phyloP scores from a whole-genome alignment of 148 eudicot species.

The Rhododendron ferrugineum region DNA sequence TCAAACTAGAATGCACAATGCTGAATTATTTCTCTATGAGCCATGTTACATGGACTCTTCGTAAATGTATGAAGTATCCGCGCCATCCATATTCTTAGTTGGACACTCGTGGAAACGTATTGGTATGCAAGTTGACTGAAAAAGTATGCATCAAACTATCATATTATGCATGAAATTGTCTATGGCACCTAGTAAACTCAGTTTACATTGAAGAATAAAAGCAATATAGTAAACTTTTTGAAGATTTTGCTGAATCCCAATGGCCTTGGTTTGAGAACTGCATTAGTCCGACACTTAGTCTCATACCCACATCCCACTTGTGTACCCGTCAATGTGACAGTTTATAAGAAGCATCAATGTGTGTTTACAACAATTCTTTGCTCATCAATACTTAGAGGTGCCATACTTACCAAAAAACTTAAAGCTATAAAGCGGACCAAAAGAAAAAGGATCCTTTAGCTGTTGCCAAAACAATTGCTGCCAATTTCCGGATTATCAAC shows the following conservation, averaged over 20 bases:
- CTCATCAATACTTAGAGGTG: not conserved
- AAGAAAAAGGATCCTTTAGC: not conserved
- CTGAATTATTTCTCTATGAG: not conserved
- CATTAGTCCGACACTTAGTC: not conserved
- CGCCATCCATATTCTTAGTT: not conserved
- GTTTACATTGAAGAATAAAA: not conserved
- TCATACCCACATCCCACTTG: not conserved
- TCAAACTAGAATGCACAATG: constrained; percentile 9
- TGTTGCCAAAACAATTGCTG: not conserved
- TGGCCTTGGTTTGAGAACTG: not conserved
- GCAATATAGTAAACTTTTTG: not conserved
- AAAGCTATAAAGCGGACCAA: not conserved
- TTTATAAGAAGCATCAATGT: not conserved
- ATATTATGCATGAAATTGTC: not conserved
- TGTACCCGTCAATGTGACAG: not conserved
- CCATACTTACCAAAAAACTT: not conserved
- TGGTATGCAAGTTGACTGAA: not conserved
- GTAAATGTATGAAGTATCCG: not conserved
- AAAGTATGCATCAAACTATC: not conserved
- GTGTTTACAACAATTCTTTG: not conserved
- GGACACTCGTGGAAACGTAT: not conserved
- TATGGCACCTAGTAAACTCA: not conserved
- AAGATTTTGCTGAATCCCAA: not conserved
- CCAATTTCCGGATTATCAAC: not conserved
- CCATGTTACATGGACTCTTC: not conserved